phyloP scores from a whole-genome alignment of 2,329 filamentous ascomycete species.

The Aspergillus tubingensis region DNA sequence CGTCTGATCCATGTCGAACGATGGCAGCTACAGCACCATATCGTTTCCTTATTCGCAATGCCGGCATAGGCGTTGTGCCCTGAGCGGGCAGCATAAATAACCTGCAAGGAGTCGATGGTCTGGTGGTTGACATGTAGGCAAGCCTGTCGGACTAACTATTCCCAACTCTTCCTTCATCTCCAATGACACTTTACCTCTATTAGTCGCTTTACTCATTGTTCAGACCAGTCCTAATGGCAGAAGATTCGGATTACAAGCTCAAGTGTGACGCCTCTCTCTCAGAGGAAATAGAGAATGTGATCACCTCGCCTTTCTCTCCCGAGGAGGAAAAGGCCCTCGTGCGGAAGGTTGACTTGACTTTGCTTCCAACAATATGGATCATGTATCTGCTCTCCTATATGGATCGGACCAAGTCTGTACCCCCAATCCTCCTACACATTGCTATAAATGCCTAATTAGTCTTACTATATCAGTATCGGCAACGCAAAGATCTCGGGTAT shows the following conservation, averaged over 20 bases:
- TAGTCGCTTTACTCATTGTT: not conserved
- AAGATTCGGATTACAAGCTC: not conserved
- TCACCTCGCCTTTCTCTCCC: not conserved
- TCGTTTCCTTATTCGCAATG: not conserved
- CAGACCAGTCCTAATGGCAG: not conserved
- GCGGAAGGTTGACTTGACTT: constrained; percentile 47
- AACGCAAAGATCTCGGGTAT: constrained; percentile 31
- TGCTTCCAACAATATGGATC: constrained; percentile 52
- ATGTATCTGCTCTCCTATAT: constrained; percentile 55
- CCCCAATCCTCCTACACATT: not conserved
- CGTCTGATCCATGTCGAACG: not conserved
- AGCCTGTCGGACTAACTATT: not conserved
- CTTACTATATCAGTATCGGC: constrained; percentile 19
- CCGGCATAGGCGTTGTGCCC: not conserved
- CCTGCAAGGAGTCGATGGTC: not conserved
- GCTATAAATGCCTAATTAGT: not conserved
- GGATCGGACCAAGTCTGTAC: constrained; percentile 18
- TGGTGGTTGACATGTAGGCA: not conserved
- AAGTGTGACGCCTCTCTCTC: not conserved
- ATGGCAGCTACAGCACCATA: not conserved
- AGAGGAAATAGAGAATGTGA: not conserved
- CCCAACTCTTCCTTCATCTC: not conserved
- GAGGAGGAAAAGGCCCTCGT: constrained; percentile 49
- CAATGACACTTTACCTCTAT: not conserved
- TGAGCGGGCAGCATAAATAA: not conserved